phyloP scores from a whole-genome alignment of 306 rosid genomes.

The Quercus variabilis region DNA sequence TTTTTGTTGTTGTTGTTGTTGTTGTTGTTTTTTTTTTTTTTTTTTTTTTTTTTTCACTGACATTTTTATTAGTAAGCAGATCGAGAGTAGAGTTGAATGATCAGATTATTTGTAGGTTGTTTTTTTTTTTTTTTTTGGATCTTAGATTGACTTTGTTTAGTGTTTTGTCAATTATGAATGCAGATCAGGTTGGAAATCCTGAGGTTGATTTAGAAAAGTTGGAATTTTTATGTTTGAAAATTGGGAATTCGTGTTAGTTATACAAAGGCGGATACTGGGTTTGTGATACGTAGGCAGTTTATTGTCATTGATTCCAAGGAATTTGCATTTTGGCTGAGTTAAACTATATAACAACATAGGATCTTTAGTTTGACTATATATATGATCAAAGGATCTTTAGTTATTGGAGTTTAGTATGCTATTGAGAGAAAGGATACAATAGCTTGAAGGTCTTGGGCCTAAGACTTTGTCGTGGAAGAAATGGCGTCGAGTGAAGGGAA shows the following conservation, averaged over 20 bases:
- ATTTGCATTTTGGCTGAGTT: slow-evolving; percentile 6
- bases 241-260: slow-evolving; percentile 12
- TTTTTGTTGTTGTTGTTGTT: background rate
- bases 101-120: background rate
- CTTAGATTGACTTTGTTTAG: slow-evolving; percentile 19
- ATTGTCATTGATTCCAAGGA: background rate
- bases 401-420: slow-evolving; percentile 26
- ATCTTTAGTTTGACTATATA: background rate
- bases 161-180: slow-evolving; percentile 28
- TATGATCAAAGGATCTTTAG: slow-evolving; percentile 4
- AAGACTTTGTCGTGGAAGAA: slow-evolving; percentile 25
- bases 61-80: background rate
- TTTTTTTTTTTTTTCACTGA: background rate
- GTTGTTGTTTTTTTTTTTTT: background rate
- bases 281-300: background rate
- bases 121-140: slow-evolving; percentile 8
- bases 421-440: slow-evolving; percentile 25
- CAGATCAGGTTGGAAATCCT: slow-evolving; percentile 39
- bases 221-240: slow-evolving; percentile 1
- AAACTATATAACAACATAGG: background rate
- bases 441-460: slow-evolving; percentile 25
- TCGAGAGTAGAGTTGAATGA: background rate
- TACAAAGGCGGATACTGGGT: background rate
- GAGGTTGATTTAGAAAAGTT: slow-evolving; percentile 2
- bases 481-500: slow-evolving; percentile 76